These are phyloP conservation scores for Lolium multiflorum DNA, from an alignment of 176 grass and related monocot species.

Conservation along the genomic window DNA sequence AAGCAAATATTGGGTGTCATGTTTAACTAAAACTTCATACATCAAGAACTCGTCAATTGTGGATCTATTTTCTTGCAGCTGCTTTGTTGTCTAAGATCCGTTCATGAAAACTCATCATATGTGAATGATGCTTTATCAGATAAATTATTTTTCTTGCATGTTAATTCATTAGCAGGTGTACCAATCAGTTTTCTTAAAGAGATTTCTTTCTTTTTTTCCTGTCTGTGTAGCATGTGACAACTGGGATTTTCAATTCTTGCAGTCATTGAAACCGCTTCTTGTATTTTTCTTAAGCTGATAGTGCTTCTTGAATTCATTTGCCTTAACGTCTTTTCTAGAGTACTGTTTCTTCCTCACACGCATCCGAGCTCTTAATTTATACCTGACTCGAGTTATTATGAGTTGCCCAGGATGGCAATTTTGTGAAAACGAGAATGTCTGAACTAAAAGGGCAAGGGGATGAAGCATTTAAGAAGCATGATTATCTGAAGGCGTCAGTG, in stretches of 20 bases:
- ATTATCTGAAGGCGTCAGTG: slow-evolving; percentile 45
- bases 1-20: not conserved
- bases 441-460: slow-evolving; percentile 40
- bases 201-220: not conserved
- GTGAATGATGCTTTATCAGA: not conserved
- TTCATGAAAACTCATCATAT: not conserved
- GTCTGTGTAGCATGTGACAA: slow-evolving; percentile 18
- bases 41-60: not conserved
- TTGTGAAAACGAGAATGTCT: slow-evolving; percentile 26
- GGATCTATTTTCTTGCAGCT: not conserved
- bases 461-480: slow-evolving; percentile 45
- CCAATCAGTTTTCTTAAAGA: not conserved
- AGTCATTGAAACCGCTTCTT: slow-evolving; percentile 4
- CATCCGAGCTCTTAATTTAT: not conserved
- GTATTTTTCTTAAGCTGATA: not conserved
- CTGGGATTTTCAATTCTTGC: not conserved
- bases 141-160: not conserved
- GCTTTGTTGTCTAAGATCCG: not conserved
- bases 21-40: not conserved
- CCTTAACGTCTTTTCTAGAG: not conserved
- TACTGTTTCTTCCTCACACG: not conserved
- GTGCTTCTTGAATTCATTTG: not conserved
- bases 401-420: slow-evolving; percentile 28
- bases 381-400: slow-evolving; percentile 11
- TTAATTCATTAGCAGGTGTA: not conserved